These are phyloP conservation scores for Penicillium sp. DNA, from an alignment of 2,329 filamentous ascomycete genomes.

Conservation along the genomic window DNA sequence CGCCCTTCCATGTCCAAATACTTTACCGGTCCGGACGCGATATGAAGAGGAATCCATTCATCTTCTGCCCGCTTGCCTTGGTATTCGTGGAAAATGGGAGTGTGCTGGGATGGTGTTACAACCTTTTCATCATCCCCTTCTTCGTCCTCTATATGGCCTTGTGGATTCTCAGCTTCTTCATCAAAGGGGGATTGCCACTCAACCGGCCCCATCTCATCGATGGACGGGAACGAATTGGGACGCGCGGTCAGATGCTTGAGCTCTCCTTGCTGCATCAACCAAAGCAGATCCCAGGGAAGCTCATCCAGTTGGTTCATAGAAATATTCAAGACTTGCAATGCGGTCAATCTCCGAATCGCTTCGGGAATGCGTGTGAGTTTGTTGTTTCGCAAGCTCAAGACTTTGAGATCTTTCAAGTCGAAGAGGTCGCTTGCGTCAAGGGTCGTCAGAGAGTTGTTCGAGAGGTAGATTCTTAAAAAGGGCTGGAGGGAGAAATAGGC, in stretches of 20 bases:
- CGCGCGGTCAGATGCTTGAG: conserved; percentile 35
- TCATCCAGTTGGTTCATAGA: conserved; percentile 39
- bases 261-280: conserved; percentile 34
- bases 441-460: conserved; percentile 35
- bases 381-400: conserved; percentile 44
- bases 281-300: conserved; percentile 43
- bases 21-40: conserved; percentile 30
- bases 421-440: conserved; percentile 38
- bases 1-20: conserved; percentile 33
- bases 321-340: conserved; percentile 42
- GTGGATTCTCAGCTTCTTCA: neutral
- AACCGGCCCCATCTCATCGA: conserved; percentile 26
- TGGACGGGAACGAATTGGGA: conserved; percentile 36
- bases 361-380: conserved; percentile 38
- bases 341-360: conserved; percentile 36
- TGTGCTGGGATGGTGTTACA: neutral
- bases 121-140: conserved; percentile 1
- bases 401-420: conserved; percentile 35
- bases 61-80: conserved; percentile 24
- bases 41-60: conserved; percentile 32
- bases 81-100: conserved; percentile 16
- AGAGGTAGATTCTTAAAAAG: conserved; percentile 40
- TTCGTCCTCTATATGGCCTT: neutral
- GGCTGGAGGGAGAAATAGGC: conserved; percentile 37
- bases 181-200: conserved; percentile 26